Conservation (phyloP, 2,329 filamentous ascomycete species). For the Microsporum ferrugineum region DNA sequence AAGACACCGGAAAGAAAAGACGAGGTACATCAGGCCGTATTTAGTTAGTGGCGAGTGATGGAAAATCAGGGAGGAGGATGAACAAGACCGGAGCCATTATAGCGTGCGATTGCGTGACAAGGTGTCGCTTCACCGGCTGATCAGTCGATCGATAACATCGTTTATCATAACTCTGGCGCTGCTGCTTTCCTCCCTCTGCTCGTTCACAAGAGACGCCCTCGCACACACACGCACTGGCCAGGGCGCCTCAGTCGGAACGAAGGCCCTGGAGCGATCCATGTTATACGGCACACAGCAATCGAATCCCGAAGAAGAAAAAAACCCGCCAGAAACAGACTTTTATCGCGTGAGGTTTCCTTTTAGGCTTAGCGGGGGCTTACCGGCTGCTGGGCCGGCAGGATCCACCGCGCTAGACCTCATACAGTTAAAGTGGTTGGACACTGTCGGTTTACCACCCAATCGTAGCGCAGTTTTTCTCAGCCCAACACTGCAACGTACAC, state of each 20-base stretch:
- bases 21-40: neutral
- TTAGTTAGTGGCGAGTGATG: neutral
- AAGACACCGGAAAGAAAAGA: neutral
- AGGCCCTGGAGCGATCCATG: no score
- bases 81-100: neutral
- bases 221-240: no score
- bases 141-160: neutral
- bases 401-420: neutral
- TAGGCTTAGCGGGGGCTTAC: neutral
- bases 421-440: neutral
- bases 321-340: neutral
- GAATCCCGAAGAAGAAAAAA: neutral
- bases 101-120: conserved; percentile 1
- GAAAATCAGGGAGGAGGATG: neutral
- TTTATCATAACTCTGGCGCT: neutral
- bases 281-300: neutral
- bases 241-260: no score
- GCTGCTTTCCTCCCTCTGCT: neutral
- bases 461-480: neutral
- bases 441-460: neutral
- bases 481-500: neutral
- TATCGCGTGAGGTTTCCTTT: conserved; percentile 1
- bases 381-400: neutral
- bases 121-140: neutral
- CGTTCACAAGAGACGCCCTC: neutral